These are phyloP conservation scores for Chrysochromulina parva DNA, from an alignment of 78 protist species.

Conservation along the genomic window DNA sequence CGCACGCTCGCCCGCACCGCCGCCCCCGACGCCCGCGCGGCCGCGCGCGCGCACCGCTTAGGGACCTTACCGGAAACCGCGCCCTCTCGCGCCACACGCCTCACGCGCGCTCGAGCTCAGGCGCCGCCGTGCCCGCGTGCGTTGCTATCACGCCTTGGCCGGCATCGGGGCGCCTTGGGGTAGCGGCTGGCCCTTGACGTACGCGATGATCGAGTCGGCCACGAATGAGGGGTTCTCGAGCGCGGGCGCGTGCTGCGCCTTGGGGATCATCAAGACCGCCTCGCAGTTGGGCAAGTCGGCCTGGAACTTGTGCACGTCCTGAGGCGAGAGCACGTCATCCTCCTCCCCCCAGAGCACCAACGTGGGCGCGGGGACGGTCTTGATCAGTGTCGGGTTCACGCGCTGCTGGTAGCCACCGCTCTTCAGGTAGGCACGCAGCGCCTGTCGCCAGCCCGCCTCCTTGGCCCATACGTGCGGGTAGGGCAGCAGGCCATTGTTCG, in stretches of 20 bases:
- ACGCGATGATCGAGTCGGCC: neutral
- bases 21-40: too few relatives aligned
- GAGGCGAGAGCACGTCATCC: neutral
- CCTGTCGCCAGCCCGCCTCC: neutral
- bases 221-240: neutral
- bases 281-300: too few relatives aligned
- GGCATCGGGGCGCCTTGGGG: too few relatives aligned
- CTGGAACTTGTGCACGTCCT: neutral
- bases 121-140: too few relatives aligned
- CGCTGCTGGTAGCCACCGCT: neutral
- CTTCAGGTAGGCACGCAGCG: neutral
- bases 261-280: too few relatives aligned
- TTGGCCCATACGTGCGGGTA: neutral
- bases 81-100: too few relatives aligned
- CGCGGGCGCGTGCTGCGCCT: neutral
- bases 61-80: too few relatives aligned
- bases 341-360: conserved; percentile 12
- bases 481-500: neutral
- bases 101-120: too few relatives aligned
- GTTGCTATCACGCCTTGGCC: too few relatives aligned
- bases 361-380: neutral
- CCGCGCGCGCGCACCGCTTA: too few relatives aligned
- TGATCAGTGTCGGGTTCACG: neutral
- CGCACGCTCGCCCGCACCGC: too few relatives aligned
- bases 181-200: too few relatives aligned